Evolutionary conservation across 2,329 filamentous ascomycete species (phyloP), one percentile per base, ranked within the genome.

Genomic region (Hortaea werneckii): DNA sequence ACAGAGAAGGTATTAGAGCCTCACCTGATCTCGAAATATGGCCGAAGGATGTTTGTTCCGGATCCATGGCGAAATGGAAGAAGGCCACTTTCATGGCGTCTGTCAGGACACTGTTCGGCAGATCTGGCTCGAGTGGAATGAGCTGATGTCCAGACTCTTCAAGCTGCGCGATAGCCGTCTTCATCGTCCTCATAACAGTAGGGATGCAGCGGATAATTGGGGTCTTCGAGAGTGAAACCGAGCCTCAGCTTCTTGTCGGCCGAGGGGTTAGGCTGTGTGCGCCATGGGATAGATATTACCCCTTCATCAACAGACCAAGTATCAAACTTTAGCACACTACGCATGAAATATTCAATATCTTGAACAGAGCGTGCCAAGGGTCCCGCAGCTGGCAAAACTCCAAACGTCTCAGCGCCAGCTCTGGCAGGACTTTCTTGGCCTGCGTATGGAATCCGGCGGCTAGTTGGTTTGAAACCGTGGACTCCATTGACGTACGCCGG

Each of bases 401-500:
- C 70, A 26, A 59, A 45, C 20, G 20, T 20, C 20, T 20, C 20
- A 63, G 69, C 68, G 1, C 74, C 74, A 4, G 70, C 69, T 5
- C 63, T 56, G 53, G 57, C 62, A 12, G 70, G 50, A 53, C 28
- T 20, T 65, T 65, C 46, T 69, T 60, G 29, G 72, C 45, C 29
- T 74, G 50, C 54, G 32, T 49, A 50, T 2, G 53, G 53, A 2
- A 57, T 39, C 6, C 54, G 48, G 12, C 39, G 26, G 13, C 41
- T 37, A 1, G 47, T 52, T 2, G 55, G 54, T 39, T 51, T 50
- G 49, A 61, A 58, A 5, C 60, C 61, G 38, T 58, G 62, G 26
- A 60, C 58, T 6, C 61, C 62, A 42, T 66, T 65, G 66, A 89
- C 89, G 56, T 95, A 88, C 45, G 94, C 85, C 64, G 85, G 90